phyloP scores from a whole-genome alignment of 139 green algal genomes.

The Gonium pectorale region DNA sequence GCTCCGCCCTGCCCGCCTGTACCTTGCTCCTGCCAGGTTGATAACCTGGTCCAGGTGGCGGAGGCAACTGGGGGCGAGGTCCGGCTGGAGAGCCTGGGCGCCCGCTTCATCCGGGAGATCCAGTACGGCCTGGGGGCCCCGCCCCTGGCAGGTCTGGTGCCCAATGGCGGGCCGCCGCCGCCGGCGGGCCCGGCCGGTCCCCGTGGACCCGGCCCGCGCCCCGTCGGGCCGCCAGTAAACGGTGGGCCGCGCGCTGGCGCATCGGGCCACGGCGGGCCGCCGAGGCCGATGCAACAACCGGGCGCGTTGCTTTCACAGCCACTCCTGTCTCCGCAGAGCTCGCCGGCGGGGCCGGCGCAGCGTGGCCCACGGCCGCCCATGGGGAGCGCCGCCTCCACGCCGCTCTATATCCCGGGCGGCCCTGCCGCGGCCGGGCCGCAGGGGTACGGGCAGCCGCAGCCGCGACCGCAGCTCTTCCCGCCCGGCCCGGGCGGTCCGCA shows the following conservation, averaged over 20 bases:
- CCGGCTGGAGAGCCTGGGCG: constrained; percentile 69
- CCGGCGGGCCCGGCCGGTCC: not conserved
- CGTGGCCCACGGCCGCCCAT: not conserved
- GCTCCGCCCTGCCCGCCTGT: too few relatives aligned
- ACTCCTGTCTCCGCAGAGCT: too few relatives aligned
- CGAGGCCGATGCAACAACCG: not conserved
- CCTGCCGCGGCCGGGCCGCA: too few relatives aligned
- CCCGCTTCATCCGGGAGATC: constrained; percentile 60
- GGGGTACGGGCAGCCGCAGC: constrained; percentile 19
- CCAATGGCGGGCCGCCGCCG: not conserved
- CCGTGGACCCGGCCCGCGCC: too few relatives aligned
- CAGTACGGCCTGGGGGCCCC: constrained; percentile 37
- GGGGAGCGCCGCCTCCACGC: not conserved
- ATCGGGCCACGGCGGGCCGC: not conserved
- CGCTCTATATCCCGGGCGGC: constrained; percentile 18
- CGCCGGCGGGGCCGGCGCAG: not conserved
- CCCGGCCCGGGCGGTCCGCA: not conserved
- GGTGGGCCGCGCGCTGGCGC: too few relatives aligned
- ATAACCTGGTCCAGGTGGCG: constrained; percentile 67
- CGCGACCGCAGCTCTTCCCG: constrained; percentile 23
- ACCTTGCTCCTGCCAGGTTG: too few relatives aligned
- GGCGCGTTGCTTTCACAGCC: not conserved
- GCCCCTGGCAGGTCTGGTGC: constrained; percentile 11
- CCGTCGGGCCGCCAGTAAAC: too few relatives aligned
- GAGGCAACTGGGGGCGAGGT: constrained; percentile 74